A percentile compares a stretch with the other conserved stretches of the same genome.
These are phyloP conservation scores for Dittrichia graveolens DNA, from an alignment of 129 eudicot genomes.

Conservation along the genomic window DNA sequence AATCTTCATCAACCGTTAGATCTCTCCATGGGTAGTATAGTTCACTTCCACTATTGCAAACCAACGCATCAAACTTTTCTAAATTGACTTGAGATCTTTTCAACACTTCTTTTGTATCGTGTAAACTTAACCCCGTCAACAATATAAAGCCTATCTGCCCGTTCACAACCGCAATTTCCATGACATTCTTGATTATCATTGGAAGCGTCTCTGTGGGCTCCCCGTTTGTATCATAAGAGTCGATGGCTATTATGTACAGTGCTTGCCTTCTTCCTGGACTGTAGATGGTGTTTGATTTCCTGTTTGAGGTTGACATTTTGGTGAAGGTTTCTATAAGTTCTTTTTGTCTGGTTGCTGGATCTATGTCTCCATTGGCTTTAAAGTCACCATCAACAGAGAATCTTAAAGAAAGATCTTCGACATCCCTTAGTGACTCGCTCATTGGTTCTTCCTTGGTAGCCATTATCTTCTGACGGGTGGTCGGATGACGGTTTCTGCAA, in stretches of 20 bases:
- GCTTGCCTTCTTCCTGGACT: slow-evolving; percentile 73
- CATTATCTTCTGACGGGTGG: slow-evolving; percentile 49
- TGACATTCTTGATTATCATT: slow-evolving; percentile 47
- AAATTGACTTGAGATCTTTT: slow-evolving; percentile 38
- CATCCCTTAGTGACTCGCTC: slow-evolving; percentile 71
- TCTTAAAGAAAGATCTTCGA: slow-evolving; percentile 72
- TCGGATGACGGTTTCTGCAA: slow-evolving; percentile 71
- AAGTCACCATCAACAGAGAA: slow-evolving; percentile 69
- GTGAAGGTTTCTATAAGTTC: slow-evolving; percentile 62
- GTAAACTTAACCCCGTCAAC: slow-evolving; percentile 57
- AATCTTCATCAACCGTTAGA: slow-evolving; percentile 56
- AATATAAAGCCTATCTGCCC: slow-evolving; percentile 65
- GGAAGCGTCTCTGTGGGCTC: slow-evolving; percentile 43
- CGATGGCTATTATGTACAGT: slow-evolving; percentile 61
- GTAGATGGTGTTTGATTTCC: slow-evolving; percentile 48
- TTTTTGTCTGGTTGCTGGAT: slow-evolving; percentile 51
- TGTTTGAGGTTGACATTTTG: slow-evolving; percentile 41
- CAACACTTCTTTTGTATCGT: slow-evolving; percentile 50
- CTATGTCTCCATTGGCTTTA: slow-evolving; percentile 59
- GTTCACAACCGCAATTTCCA: slow-evolving; percentile 46
- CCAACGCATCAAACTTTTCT: slow-evolving; percentile 66
- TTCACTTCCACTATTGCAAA: slow-evolving; percentile 84
- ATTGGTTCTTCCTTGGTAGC: slow-evolving; percentile 66
- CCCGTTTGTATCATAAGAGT: slow-evolving; percentile 57
- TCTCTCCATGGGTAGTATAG: slow-evolving; percentile 67